A percentile compares a stretch with the other conserved stretches of the same genome.
These are phyloP conservation scores for Seiridium unicorne DNA, from an alignment of 2,329 filamentous ascomycete genomes.

Conservation along the genomic window DNA sequence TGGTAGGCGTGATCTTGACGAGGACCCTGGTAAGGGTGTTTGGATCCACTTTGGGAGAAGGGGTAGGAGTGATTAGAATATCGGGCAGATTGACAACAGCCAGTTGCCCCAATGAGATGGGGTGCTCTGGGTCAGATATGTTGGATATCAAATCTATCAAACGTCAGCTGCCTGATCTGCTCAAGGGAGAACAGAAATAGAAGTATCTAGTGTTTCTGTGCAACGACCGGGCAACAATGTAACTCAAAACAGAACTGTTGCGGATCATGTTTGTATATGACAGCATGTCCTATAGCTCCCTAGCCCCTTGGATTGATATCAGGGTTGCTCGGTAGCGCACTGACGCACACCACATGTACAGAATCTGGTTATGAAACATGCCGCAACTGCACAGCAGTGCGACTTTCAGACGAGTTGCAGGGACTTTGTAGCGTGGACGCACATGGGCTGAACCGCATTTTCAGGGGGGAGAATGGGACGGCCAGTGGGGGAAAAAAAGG, in stretches of 20 bases:
- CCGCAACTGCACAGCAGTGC: background rate
- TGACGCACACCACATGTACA: constrained; percentile 6
- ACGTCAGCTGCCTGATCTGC: constrained; percentile 32
- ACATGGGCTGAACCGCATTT: too few relatives aligned
- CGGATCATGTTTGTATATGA: constrained; percentile 6
- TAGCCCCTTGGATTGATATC: background rate
- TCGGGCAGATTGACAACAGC: constrained; percentile 96
- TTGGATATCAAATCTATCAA: constrained; percentile 82
- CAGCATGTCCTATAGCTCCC: background rate
- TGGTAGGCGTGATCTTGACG: constrained; percentile 91
- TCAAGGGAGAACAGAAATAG: constrained; percentile 9
- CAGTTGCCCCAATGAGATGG: constrained; percentile 86
- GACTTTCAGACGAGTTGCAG: background rate
- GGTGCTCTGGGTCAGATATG: constrained; percentile 96
- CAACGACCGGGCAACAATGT: background rate
- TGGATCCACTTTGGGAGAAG: constrained; percentile 51
- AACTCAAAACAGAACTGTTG: background rate
- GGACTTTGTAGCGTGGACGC: background rate
- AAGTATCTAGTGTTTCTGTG: background rate
- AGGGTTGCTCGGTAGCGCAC: background rate
- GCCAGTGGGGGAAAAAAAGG: constrained; percentile 16
- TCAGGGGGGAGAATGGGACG: background rate
- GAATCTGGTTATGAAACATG: constrained; percentile 4
- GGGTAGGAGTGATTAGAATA: constrained; percentile 73
- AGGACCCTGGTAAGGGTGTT: constrained; percentile 69